Conservation (phyloP, 1,284 basidiomycete species). For the Apiotrichum veenhuisii region DNA sequence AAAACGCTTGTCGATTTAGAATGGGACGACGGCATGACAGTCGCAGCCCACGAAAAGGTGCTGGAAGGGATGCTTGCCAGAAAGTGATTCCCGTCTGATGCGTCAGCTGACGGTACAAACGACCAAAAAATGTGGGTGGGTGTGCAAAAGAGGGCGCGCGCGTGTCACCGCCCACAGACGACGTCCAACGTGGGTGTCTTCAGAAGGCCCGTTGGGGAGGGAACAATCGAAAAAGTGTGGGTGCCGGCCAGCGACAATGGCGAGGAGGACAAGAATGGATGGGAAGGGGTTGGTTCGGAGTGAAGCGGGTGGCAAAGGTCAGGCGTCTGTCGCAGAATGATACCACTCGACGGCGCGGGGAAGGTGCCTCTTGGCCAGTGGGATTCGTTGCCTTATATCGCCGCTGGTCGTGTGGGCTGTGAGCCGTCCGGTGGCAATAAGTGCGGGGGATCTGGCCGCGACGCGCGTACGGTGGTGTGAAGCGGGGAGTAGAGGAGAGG, state of each 20-base stretch:
- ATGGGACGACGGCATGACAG: conserved; percentile 12
- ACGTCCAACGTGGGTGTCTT: too few relatives aligned
- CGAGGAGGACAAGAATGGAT: background rate
- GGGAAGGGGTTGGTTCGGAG: background rate
- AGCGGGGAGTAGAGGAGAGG: too few relatives aligned
- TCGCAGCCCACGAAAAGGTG: background rate
- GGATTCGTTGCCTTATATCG: background rate
- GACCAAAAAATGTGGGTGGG: background rate
- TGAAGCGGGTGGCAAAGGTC: background rate
- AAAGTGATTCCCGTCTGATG: background rate
- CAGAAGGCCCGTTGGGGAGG: too few relatives aligned
- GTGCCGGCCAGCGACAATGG: background rate
- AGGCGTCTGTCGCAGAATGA: background rate
- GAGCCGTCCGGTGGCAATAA: background rate
- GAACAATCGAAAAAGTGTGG: too few relatives aligned
- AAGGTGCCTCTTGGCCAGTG: background rate
- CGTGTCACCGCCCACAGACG: too few relatives aligned
- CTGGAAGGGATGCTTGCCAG: background rate
- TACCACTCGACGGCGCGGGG: background rate
- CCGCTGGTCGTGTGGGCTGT: background rate
- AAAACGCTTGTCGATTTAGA: conserved; percentile 36
- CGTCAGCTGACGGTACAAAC: conserved; percentile 1
- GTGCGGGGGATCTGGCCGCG: background rate
- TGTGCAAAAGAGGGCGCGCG: background rate
- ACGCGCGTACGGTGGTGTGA: background rate